Conservation (phyloP, 345 rosid genomes). For the Kandelia obovata region DNA sequence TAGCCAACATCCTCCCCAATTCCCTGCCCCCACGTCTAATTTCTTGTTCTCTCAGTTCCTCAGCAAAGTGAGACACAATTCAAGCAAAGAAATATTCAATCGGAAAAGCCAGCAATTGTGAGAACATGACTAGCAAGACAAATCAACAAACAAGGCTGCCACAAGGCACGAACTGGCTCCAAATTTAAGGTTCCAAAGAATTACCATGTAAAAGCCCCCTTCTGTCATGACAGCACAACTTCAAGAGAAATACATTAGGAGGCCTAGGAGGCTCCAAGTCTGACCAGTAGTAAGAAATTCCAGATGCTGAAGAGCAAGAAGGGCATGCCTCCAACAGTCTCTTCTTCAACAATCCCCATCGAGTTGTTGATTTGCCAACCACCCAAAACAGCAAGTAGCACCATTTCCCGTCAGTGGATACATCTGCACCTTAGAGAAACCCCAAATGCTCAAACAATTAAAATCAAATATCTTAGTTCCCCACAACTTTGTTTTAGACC, state of each 20-base stretch:
- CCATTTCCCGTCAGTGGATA: slow-evolving; percentile 96
- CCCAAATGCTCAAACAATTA: slow-evolving; percentile 6
- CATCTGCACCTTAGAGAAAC: slow-evolving; percentile 51
- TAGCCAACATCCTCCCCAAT: no score
- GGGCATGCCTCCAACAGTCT: slow-evolving; percentile 81
- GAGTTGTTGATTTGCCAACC: slow-evolving; percentile 52
- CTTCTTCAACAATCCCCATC: slow-evolving; percentile 82
- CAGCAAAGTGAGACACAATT: background rate
- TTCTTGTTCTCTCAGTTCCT: no score
- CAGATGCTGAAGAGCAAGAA: slow-evolving; percentile 73
- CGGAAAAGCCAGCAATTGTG: background rate
- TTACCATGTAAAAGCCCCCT: slow-evolving; percentile 87
- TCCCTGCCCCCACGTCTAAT: no score
- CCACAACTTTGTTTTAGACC: no score
- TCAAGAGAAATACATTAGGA: slow-evolving; percentile 75
- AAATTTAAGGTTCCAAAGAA: background rate
- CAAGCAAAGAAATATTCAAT: background rate
- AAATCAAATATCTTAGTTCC: background rate
- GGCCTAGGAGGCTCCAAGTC: slow-evolving; percentile 52
- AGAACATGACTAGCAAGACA: background rate
- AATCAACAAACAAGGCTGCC: slow-evolving; percentile 1
- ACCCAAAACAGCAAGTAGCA: slow-evolving; percentile 93
- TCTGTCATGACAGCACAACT: slow-evolving; percentile 69
- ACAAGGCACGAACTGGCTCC: background rate
- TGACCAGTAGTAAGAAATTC: slow-evolving; percentile 50